Evolutionary conservation across 2,329 filamentous ascomycete genomes (phyloP).

Genomic region (Sphaerulina vaccinii): DNA sequence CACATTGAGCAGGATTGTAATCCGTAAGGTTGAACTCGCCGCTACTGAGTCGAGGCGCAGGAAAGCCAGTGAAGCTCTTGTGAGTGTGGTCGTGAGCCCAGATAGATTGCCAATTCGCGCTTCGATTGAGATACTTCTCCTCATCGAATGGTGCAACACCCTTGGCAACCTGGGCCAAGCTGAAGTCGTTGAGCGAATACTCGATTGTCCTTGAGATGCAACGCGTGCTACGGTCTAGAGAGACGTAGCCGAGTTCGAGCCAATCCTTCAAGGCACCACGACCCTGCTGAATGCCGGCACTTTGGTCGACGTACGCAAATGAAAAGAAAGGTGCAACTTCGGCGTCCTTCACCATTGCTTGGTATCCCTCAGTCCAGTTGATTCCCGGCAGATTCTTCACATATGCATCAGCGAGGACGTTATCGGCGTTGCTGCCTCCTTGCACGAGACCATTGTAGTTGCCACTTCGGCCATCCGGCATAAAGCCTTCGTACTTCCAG

Average conservation of each 20-base stretch:
- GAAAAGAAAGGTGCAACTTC: slow-evolving; percentile 34
- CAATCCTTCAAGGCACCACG: slow-evolving; percentile 45
- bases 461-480: slow-evolving; percentile 38
- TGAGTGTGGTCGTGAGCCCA: slow-evolving; percentile 41
- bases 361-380: slow-evolving; percentile 38
- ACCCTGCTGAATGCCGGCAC: slow-evolving; percentile 44
- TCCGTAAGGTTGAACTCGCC: slow-evolving; percentile 34
- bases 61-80: slow-evolving; percentile 38
- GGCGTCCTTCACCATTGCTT: slow-evolving; percentile 39
- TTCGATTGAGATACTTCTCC: slow-evolving; percentile 41
- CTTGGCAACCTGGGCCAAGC: slow-evolving; percentile 43
- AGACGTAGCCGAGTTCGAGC: slow-evolving; percentile 45
- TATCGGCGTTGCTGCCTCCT: slow-evolving; percentile 39
- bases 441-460: slow-evolving; percentile 40
- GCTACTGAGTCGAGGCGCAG: slow-evolving; percentile 30
- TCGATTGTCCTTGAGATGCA: slow-evolving; percentile 45
- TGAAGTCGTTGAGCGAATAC: slow-evolving; percentile 47
- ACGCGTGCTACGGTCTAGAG: slow-evolving; percentile 38
- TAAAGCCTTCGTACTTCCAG: slow-evolving; percentile 47
- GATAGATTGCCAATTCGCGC: slow-evolving; percentile 44
- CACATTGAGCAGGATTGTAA: slow-evolving; percentile 45
- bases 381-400: slow-evolving; percentile 36
- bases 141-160: slow-evolving; percentile 43
- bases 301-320: slow-evolving; percentile 32
- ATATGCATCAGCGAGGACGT: slow-evolving; percentile 38